phyloP scores from a whole-genome alignment of 2,329 filamentous ascomycete species.

The Diaporthe amygdali region DNA sequence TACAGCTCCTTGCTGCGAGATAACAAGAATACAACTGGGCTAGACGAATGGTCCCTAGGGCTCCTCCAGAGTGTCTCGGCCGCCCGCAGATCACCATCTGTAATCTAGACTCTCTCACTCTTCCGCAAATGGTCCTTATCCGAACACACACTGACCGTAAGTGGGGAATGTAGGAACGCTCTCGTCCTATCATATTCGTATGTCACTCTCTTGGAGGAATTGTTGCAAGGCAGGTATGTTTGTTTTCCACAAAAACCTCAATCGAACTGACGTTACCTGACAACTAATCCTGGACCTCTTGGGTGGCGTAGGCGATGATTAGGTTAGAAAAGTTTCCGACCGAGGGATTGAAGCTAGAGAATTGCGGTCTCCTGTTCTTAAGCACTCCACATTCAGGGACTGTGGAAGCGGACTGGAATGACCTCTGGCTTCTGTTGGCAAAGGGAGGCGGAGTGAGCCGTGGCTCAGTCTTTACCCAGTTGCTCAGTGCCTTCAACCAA shows the following conservation, averaged over 20 bases:
- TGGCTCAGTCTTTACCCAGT: background rate
- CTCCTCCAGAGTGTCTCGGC: background rate
- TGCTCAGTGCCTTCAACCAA: background rate
- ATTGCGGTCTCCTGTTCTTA: background rate
- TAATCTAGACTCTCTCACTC: background rate
- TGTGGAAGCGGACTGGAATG: background rate
- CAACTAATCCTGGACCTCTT: background rate
- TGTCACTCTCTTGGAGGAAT: background rate
- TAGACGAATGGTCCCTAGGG: background rate
- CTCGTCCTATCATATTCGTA: background rate
- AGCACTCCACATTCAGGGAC: background rate
- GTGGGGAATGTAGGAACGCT: background rate
- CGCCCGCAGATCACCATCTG: background rate
- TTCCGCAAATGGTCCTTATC: background rate
- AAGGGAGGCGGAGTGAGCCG: background rate
- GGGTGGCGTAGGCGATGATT: background rate
- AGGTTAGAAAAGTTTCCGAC: background rate
- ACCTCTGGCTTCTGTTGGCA: background rate
- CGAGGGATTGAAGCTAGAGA: background rate
- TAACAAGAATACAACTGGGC: background rate
- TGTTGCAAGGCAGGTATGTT: background rate
- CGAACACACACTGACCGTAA: background rate
- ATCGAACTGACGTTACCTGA: background rate
- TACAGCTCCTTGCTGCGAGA: background rate
- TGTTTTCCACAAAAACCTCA: background rate